phyloP scores from a whole-genome alignment of 139 green algal genomes.

The Chlorella vulgaris region DNA sequence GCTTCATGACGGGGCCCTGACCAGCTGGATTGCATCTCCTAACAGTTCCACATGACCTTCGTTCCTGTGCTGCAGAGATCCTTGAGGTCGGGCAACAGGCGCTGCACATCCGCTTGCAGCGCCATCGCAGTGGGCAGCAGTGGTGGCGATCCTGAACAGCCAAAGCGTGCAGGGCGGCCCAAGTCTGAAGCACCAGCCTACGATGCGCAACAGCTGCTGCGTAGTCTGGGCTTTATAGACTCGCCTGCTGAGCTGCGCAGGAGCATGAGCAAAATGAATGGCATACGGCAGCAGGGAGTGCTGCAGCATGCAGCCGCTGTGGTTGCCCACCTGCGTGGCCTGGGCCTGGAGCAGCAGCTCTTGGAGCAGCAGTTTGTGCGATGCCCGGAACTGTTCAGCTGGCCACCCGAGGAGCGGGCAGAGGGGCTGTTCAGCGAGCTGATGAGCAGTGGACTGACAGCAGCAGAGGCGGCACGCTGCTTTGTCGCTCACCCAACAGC shows the following conservation, averaged over 20 bases:
- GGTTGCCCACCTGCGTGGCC: neutral
- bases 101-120: too few species aligned
- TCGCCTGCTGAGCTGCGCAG: neutral
- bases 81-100: too few species aligned
- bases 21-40: too few species aligned
- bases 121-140: too few species aligned
- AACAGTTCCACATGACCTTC: too few species aligned
- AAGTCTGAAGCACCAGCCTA: neutral
- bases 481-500: neutral
- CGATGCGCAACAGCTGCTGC: slow-evolving; percentile 1
- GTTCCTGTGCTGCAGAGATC: too few species aligned
- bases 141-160: too few species aligned
- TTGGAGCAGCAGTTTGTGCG: neutral
- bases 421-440: neutral
- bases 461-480: neutral
- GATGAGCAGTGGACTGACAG: neutral
- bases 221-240: neutral
- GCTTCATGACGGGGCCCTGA: too few species aligned
- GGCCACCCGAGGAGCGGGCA: neutral
- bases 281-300: neutral
- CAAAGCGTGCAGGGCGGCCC: too few species aligned
- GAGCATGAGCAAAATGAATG: neutral
- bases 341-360: neutral
- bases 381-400: slow-evolving; percentile 3
- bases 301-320: neutral